A percentile compares a stretch with the other conserved stretches of the same genome.
These are phyloP conservation scores for Astrephomene gubernaculifera DNA, from an alignment of 139 green algal genomes.

Conservation along the genomic window DNA sequence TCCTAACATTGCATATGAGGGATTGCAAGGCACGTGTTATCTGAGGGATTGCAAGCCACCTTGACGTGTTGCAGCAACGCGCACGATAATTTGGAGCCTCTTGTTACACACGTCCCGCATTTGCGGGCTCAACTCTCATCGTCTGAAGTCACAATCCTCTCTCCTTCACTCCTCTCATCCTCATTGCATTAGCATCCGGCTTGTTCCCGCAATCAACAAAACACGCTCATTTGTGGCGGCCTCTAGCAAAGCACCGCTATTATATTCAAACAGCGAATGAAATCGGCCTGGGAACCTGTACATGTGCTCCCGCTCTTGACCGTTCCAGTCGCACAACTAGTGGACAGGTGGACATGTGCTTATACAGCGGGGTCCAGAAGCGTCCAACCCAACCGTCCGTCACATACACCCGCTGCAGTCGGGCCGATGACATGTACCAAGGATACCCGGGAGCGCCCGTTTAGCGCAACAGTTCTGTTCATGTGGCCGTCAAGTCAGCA, in stretches of 20 bases:
- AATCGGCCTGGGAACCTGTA: not conserved
- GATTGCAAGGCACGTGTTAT: too few species aligned
- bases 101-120: too few species aligned
- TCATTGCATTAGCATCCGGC: constrained; percentile 2
- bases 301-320: too few species aligned
- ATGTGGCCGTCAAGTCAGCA: not conserved
- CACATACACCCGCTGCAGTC: constrained; percentile 15
- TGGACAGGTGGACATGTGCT: constrained; percentile 13
- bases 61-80: too few species aligned
- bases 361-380: constrained; percentile 16
- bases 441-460: too few species aligned
- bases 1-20: too few species aligned
- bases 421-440: too few species aligned
- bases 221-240: not conserved
- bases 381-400: constrained; percentile 14
- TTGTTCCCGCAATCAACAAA: constrained; percentile 7
- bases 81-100: too few species aligned
- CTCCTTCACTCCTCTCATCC: constrained; percentile 9
- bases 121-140: too few species aligned
- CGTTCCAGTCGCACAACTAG: not conserved
- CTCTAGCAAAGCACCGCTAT: too few species aligned
- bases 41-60: too few species aligned
- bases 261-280: not conserved
- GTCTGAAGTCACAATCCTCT: not conserved
- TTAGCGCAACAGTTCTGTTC: not conserved